Evolutionary conservation across 2,329 filamentous ascomycete species (phyloP).

Genomic region (Talaromyces sp.): DNA sequence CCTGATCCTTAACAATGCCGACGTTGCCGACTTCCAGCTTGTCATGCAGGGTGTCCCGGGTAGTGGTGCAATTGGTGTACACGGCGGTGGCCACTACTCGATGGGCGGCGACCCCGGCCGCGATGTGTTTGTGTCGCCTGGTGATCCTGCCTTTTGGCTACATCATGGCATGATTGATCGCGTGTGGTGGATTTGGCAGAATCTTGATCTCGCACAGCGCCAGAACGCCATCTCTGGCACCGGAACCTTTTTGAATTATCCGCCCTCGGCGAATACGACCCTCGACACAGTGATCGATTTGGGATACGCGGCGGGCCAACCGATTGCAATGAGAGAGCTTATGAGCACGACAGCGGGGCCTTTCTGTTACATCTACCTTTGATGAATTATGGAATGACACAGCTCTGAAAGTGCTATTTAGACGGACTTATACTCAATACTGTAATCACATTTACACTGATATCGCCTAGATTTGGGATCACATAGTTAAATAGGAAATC

Average conservation of each 20-base stretch:
- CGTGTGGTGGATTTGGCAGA: slow-evolving; percentile 50
- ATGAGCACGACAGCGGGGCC: slow-evolving; percentile 9
- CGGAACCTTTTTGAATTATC: slow-evolving; percentile 12
- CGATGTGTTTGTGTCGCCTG: slow-evolving; percentile 44
- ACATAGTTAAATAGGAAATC: not conserved
- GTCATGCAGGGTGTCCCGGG: slow-evolving; percentile 23
- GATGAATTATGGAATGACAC: not conserved
- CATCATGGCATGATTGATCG: slow-evolving; percentile 48
- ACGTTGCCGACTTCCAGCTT: slow-evolving; percentile 25
- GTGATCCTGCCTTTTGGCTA: slow-evolving; percentile 46
- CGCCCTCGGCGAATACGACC: slow-evolving; percentile 24
- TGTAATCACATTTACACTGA: not conserved
- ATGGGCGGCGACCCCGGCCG: slow-evolving; percentile 44
- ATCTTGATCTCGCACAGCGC: slow-evolving; percentile 21
- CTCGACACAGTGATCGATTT: slow-evolving; percentile 27
- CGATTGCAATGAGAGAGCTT: slow-evolving; percentile 20
- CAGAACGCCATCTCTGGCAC: slow-evolving; percentile 15
- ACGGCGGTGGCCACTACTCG: slow-evolving; percentile 47
- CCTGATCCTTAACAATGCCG: slow-evolving; percentile 22
- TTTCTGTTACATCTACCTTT: not conserved
- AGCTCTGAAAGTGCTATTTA: too few species aligned
- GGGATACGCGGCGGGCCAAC: slow-evolving; percentile 18
- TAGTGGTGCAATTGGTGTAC: slow-evolving; percentile 41
- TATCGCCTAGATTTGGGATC: not conserved
- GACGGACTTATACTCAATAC: not conserved